Evolutionary conservation across 331 rosid genomes (phyloP).

Genomic region (Acacia pycnantha): DNA sequence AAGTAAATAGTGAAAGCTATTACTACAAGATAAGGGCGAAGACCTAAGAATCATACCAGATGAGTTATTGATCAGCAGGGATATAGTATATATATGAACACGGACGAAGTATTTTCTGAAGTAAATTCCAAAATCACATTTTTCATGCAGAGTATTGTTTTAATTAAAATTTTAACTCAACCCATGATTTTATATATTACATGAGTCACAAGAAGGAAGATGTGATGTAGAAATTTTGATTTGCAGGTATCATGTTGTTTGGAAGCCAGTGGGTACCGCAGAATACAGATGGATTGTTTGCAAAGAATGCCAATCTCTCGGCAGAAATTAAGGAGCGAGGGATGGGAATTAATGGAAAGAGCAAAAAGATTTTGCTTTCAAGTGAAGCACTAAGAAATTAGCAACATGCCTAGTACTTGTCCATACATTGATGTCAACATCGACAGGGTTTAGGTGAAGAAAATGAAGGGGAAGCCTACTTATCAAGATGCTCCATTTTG

Average conservation of each 20-base stretch:
- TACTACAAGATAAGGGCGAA: neutral
- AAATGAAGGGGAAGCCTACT: neutral
- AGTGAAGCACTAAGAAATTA: conserved; percentile 1
- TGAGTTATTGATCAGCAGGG: neutral
- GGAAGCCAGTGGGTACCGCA: neutral
- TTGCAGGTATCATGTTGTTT: neutral
- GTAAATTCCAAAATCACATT: neutral
- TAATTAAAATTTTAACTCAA: neutral
- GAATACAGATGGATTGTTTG: neutral
- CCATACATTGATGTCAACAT: conserved; percentile 11
- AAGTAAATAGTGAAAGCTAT: too few relatives aligned
- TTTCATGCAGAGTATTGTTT: neutral
- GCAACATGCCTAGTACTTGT: neutral
- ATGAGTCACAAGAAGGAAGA: neutral
- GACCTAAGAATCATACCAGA: neutral
- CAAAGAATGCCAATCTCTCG: conserved; percentile 7
- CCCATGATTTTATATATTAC: neutral
- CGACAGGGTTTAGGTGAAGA: neutral
- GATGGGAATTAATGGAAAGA: neutral
- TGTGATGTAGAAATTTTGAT: neutral
- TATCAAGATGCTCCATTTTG: neutral
- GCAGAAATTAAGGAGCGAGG: conserved; percentile 37
- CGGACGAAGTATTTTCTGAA: neutral
- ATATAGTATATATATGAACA: neutral
- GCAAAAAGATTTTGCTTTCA: neutral